Evolutionary conservation across 441 rosid species (phyloP).

Genomic region (Melastoma candidum): DNA sequence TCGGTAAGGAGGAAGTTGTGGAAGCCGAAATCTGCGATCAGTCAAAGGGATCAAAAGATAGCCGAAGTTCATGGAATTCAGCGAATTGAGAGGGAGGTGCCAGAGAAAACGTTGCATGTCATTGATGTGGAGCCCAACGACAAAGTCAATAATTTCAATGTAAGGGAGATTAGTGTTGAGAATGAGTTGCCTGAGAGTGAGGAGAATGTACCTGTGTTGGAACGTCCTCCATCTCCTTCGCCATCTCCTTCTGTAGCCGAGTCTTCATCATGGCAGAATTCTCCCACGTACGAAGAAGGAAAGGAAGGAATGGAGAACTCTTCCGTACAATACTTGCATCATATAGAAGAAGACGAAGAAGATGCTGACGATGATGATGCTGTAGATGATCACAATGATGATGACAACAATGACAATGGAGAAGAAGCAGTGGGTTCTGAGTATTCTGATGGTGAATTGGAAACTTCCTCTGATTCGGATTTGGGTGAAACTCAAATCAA

Average conservation of each 20-base stretch:
- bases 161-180: slow-evolving; percentile 25
- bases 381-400: too few species aligned
- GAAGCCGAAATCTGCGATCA: slow-evolving; percentile 10
- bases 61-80: slow-evolving; percentile 10
- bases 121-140: slow-evolving; percentile 40
- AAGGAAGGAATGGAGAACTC: too few species aligned
- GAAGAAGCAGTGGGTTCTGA: too few species aligned
- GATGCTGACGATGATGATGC: slow-evolving; percentile 20
- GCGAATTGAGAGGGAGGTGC: slow-evolving; percentile 3
- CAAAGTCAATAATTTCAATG: slow-evolving; percentile 30
- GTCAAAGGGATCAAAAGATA: slow-evolving; percentile 5
- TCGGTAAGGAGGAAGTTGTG: slow-evolving; percentile 23
- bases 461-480: slow-evolving; percentile 13
- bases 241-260: too few species aligned
- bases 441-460: background rate
- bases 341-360: slow-evolving; percentile 29
- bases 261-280: too few species aligned
- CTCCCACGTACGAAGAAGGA: too few species aligned
- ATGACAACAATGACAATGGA: too few species aligned
- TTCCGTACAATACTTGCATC: background rate
- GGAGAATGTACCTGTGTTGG: too few species aligned
- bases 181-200: background rate
- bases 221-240: background rate
- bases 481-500: slow-evolving; percentile 8
- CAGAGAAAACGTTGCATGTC: slow-evolving; percentile 35